Percentiles rank a stretch among this genome's conserved stretches.
Conservation (phyloP, 2,329 filamentous ascomycete species). For the Stachybotrys elegans region DNA sequence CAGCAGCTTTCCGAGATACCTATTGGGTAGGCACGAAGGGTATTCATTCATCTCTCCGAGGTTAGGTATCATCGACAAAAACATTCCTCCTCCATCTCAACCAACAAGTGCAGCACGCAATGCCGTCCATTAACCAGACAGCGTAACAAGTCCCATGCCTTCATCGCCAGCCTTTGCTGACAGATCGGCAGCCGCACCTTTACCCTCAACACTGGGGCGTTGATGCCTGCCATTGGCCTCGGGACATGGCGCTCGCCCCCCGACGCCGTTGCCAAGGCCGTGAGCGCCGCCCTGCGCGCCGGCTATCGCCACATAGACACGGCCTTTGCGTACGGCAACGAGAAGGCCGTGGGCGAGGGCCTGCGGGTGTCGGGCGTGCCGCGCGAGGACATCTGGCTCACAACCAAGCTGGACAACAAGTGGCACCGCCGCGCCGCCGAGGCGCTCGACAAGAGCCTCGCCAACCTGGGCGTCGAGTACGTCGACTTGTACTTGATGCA, state of each 20-base stretch:
- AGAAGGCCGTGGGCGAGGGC: constrained; percentile 61
- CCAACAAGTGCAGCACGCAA: too few species aligned
- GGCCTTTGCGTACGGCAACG: constrained; percentile 74
- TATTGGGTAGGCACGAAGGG: too few species aligned
- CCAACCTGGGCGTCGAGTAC: constrained; percentile 58
- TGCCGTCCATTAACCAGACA: too few species aligned
- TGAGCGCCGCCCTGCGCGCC: constrained; percentile 60
- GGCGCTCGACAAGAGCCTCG: constrained; percentile 54
- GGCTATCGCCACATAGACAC: constrained; percentile 77
- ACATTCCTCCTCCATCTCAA: too few species aligned
- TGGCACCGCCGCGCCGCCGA: constrained; percentile 67
- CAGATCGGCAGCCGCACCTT: constrained; percentile 47
- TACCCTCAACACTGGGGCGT: constrained; percentile 69
- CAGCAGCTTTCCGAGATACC: too few species aligned
- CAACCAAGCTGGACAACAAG: constrained; percentile 78
- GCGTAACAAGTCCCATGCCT: too few species aligned
- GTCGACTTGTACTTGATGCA: constrained; percentile 69
- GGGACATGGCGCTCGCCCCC: constrained; percentile 76
- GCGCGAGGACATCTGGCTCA: constrained; percentile 64
- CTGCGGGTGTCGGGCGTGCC: constrained; percentile 60
- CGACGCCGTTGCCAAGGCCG: constrained; percentile 64
- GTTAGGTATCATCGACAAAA: too few species aligned
- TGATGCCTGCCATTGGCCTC: constrained; percentile 72
- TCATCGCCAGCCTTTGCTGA: too few species aligned
- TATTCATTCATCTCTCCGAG: too few species aligned